phyloP scores from a whole-genome alignment of 495 filamentous ascomycete species.

The Rhypophila decipiens region DNA sequence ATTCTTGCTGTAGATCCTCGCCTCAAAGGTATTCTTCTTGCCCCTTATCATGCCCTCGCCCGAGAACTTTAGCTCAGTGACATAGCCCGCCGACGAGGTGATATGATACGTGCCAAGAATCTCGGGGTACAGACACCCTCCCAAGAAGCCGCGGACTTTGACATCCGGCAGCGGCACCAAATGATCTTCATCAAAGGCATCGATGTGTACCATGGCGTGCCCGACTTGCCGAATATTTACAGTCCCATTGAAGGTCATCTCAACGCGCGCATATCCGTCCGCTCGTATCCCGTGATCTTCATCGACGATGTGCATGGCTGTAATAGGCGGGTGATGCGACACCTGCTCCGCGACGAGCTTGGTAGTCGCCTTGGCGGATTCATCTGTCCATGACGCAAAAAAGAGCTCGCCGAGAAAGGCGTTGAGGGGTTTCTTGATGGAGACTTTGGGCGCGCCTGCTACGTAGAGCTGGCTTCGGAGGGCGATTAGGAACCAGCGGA shows the following conservation, averaged over 20 bases:
- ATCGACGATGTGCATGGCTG: slow-evolving; percentile 76
- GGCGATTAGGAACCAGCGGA: slow-evolving; percentile 80
- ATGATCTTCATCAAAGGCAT: slow-evolving; percentile 43
- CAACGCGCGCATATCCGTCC: slow-evolving; percentile 82
- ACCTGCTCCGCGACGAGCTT: slow-evolving; percentile 48
- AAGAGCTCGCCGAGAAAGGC: slow-evolving; percentile 38
- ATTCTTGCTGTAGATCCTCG: slow-evolving; percentile 14
- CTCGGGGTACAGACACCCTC: slow-evolving; percentile 39
- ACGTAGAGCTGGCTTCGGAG: slow-evolving; percentile 68
- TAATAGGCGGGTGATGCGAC: slow-evolving; percentile 82
- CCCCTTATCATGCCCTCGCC: slow-evolving; percentile 30
- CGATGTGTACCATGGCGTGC: slow-evolving; percentile 53
- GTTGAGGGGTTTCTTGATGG: slow-evolving; percentile 36
- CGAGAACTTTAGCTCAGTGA: slow-evolving; percentile 31
- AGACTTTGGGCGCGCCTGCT: slow-evolving; percentile 14
- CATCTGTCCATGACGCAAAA: slow-evolving; percentile 64
- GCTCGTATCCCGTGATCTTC: slow-evolving; percentile 66
- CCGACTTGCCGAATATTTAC: slow-evolving; percentile 82
- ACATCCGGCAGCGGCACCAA: slow-evolving; percentile 41
- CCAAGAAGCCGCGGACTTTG: slow-evolving; percentile 36
- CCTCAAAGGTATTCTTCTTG: slow-evolving; percentile 28
- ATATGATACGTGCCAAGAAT: slow-evolving; percentile 32
- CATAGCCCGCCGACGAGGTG: slow-evolving; percentile 26
- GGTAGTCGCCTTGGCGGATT: slow-evolving; percentile 65
- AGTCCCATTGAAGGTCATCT: slow-evolving; percentile 71